Base-by-base conservation (phyloP, 257 asterid species). In the Forsythia suspensa region DNA sequence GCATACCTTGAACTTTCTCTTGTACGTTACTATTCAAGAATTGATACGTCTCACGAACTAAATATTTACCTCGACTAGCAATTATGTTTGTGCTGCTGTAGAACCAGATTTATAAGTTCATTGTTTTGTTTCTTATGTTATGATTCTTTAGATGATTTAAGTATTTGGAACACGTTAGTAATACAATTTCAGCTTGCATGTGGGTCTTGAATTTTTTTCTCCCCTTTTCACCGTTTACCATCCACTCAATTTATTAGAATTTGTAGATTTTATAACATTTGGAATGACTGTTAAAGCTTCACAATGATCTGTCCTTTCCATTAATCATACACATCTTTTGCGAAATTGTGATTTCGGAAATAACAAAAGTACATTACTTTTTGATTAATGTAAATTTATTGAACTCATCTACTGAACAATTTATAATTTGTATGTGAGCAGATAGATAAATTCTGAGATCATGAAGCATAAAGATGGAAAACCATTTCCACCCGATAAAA, bases 401-500 rank as follows among this genome's bases (percentile, higher is more conserved):
- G 34, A 57, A 38, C 70, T 48, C 34, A 15, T 10, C 24, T 21
- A 63, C 38, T 55, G 71, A 81, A 63, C 73, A 71, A 73, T 43
- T 38, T 75, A 41, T 0, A 52, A 63, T 34, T 67, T 77, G 75
- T 81, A 39, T 41, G 8, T 77, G 40, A 84, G 85, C 86, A 88
- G 94, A 70, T 80, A 83, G 74, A 87, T 74, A 79, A 81, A 73
- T 70, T 83, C 77, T 73, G 82, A 79, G 80, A 88, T 80, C 59
- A 92, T 94, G 99, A 90, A 89, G 95, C 85, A 88, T 74, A 94
- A 92, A 82, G 98, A 95, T 88, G 97, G 95, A 79, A 96, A 91
- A 75, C 96, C 91, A 9, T 20, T 34, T 76, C 70, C 74, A 11
- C 87, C 90, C 2, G 96, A 89, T 82, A 92, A 82, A 74, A 86